Conservation (phyloP, 371 early-diverging fungal species). For the Mucor mucedo region DNA sequence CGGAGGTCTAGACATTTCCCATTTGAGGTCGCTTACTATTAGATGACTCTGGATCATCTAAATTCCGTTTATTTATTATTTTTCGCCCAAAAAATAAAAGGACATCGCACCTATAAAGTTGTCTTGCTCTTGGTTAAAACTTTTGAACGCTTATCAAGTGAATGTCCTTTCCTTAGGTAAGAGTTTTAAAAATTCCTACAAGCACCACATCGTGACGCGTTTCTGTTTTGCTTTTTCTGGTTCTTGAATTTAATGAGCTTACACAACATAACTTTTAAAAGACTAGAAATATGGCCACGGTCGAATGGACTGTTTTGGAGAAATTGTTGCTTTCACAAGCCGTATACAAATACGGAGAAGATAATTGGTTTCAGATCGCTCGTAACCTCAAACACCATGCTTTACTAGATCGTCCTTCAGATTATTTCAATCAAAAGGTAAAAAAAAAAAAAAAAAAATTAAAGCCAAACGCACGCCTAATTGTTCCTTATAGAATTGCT, state of each 20-base stretch:
- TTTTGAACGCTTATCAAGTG: too few species aligned
- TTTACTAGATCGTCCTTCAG: slow-evolving; percentile 53
- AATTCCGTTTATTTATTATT: too few species aligned
- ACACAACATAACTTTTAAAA: background rate
- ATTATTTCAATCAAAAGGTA: slow-evolving; percentile 59
- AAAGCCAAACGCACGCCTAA: slow-evolving; percentile 15
- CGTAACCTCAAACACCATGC: slow-evolving; percentile 60
- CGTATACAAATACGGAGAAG: slow-evolving; percentile 70
- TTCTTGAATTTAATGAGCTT: background rate
- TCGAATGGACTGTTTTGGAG: slow-evolving; percentile 65
- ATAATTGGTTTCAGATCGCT: slow-evolving; percentile 65
- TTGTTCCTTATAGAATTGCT: slow-evolving; percentile 33
- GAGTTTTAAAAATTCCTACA: too few species aligned
- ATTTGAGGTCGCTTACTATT: too few species aligned
- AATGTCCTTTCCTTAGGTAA: too few species aligned
- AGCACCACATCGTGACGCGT: background rate
- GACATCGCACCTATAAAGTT: too few species aligned
- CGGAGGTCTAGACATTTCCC: too few species aligned
- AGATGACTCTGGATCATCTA: too few species aligned
- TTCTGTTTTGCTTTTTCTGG: slow-evolving; percentile 12
- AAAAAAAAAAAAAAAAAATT: background rate
- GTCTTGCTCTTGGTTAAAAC: too few species aligned
- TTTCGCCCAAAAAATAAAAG: too few species aligned
- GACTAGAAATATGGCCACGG: slow-evolving; percentile 15
- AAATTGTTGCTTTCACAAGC: slow-evolving; percentile 67